Conservation (phyloP, 768 basidiomycete species). For the Trametes villosa region DNA sequence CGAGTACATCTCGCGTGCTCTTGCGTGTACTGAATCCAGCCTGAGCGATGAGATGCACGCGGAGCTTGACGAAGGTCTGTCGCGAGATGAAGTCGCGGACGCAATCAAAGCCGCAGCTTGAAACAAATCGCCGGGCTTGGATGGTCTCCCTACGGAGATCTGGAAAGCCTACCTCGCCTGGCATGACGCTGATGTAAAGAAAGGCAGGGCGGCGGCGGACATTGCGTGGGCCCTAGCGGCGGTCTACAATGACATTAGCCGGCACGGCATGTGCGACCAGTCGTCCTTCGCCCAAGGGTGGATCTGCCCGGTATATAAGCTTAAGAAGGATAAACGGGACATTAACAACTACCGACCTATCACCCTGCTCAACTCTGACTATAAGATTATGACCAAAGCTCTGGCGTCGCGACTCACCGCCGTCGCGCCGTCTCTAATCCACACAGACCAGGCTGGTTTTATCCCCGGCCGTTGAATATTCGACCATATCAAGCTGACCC, state of each 20-base stretch:
- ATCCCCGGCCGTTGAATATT: slow-evolving; percentile 36
- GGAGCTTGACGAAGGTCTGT: neutral
- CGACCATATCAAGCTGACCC: slow-evolving; percentile 37
- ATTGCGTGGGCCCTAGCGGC: neutral
- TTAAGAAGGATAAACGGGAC: slow-evolving; percentile 2
- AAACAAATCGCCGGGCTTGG: slow-evolving; percentile 1
- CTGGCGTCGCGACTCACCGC: slow-evolving; percentile 19
- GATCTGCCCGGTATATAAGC: slow-evolving; percentile 37
- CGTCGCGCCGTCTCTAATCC: slow-evolving; percentile 27
- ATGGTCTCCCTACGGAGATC: slow-evolving; percentile 12
- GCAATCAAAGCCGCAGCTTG: neutral
- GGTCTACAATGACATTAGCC: slow-evolving; percentile 9
- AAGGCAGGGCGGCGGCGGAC: neutral
- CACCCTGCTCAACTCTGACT: slow-evolving; percentile 31
- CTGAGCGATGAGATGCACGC: neutral
- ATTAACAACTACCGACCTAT: slow-evolving; percentile 27
- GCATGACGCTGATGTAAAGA: neutral
- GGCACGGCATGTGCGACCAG: neutral
- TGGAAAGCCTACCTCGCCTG: slow-evolving; percentile 21
- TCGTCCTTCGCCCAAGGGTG: slow-evolving; percentile 35
- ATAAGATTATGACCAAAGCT: slow-evolving; percentile 29
- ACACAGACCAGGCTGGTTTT: slow-evolving; percentile 46
- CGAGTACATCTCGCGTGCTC: neutral
- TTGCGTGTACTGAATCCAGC: neutral
- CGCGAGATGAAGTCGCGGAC: neutral